Conservation (phyloP, 345 rosid species). For the Citrus australasica region DNA sequence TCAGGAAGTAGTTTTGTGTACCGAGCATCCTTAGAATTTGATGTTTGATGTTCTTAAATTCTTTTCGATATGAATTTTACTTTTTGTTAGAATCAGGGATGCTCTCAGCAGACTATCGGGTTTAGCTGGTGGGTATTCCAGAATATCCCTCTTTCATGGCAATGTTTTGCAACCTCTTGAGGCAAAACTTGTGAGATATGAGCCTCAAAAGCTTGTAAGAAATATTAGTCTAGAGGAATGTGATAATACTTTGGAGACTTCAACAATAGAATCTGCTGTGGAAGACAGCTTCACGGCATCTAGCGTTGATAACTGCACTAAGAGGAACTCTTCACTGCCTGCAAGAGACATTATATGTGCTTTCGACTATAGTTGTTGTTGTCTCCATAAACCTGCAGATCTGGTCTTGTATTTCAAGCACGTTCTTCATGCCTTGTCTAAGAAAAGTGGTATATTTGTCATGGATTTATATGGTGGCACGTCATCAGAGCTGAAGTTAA, state of each 20-base stretch:
- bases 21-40: not conserved
- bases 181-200: constrained; percentile 52
- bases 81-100: not conserved
- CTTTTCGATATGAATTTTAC: not conserved
- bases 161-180: constrained; percentile 75
- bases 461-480: constrained; percentile 44
- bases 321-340: constrained; percentile 35
- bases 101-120: not conserved
- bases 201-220: constrained; percentile 40
- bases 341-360: constrained; percentile 88
- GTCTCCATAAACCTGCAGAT: constrained; percentile 76
- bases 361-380: constrained; percentile 89
- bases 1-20: not conserved
- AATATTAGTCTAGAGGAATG: constrained; percentile 40
- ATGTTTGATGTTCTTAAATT: not conserved
- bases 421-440: constrained; percentile 56
- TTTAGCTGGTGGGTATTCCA: constrained; percentile 46
- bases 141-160: constrained; percentile 81
- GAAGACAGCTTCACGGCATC: constrained; percentile 14
- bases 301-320: constrained; percentile 19
- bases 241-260: constrained; percentile 14
- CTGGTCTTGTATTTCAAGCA: constrained; percentile 75
- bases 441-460: constrained; percentile 6
- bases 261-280: constrained; percentile 19
- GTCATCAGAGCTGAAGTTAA: constrained; percentile 53